Evolutionary conservation across 345 rosid genomes (phyloP).

Genomic region (Nephelium lappaceum): DNA sequence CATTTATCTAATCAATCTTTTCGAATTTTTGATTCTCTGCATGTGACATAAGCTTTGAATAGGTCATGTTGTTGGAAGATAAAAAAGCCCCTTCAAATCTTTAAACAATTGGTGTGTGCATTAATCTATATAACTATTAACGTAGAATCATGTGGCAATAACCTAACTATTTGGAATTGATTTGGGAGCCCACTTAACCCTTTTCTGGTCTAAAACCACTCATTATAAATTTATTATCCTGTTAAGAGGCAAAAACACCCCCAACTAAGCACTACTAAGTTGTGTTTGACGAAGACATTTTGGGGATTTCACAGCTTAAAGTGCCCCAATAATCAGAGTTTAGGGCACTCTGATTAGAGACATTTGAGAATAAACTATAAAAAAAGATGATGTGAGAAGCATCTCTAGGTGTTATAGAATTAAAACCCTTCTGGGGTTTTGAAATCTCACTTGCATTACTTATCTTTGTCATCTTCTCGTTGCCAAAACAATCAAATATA

Average conservation of each 20-base stretch:
- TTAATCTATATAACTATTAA: constrained; percentile 11
- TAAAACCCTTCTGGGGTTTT: constrained; percentile 33
- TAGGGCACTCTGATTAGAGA: no score
- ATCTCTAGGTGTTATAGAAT: constrained; percentile 49
- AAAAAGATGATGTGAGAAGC: constrained; percentile 32
- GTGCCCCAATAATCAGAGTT: background rate
- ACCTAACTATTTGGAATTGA: constrained; percentile 21
- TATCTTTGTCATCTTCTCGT: constrained; percentile 53
- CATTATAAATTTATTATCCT: background rate
- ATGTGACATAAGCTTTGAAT: constrained; percentile 43
- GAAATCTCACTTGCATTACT: constrained; percentile 34
- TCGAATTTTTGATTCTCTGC: constrained; percentile 36
- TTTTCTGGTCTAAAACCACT: no score
- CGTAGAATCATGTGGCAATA: constrained; percentile 28
- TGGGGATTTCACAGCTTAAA: background rate
- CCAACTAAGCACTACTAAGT: background rate
- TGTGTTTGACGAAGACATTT: background rate
- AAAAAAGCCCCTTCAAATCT: background rate
- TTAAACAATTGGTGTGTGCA: constrained; percentile 1
- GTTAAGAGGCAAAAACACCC: background rate
- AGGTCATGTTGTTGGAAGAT: constrained; percentile 23
- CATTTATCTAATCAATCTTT: constrained; percentile 46
- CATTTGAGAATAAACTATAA: constrained; percentile 6
- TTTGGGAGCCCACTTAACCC: background rate
- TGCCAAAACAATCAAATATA: constrained; percentile 34